Evolutionary conservation across 129 eudicot species (phyloP).

Genomic region (Ambrosia artemisiifolia): DNA sequence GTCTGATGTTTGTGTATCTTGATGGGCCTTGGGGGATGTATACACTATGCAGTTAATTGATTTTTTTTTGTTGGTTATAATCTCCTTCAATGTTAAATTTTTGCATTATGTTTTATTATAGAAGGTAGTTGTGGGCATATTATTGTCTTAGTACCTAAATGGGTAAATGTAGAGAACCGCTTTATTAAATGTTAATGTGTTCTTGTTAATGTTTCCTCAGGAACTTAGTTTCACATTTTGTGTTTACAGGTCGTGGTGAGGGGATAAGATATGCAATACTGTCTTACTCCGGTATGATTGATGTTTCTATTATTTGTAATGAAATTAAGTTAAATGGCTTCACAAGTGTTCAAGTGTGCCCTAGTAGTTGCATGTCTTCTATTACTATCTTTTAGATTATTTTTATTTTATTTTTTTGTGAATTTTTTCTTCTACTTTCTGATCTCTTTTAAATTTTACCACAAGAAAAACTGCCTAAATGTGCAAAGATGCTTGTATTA

Average conservation of each 20-base stretch:
- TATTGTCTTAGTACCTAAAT: conserved; percentile 8
- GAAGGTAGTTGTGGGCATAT: conserved; percentile 16
- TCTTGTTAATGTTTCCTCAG: conserved; percentile 4
- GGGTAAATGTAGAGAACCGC: neutral
- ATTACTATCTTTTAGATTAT: neutral
- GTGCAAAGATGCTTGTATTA: conserved; percentile 14
- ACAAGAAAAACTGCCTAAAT: neutral
- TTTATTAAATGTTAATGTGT: neutral
- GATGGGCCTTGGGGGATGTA: conserved; percentile 10
- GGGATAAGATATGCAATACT: conserved; percentile 10
- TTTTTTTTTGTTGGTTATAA: neutral
- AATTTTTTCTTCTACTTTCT: conserved; percentile 1
- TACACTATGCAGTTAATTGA: neutral
- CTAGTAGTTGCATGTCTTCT: neutral
- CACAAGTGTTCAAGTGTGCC: neutral
- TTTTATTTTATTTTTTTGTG: neutral
- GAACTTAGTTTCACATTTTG: conserved; percentile 1
- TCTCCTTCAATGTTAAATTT: neutral
- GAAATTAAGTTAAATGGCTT: conserved; percentile 8
- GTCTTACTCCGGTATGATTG: neutral
- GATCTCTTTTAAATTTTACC: neutral
- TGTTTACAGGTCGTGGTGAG: conserved; percentile 7
- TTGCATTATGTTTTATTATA: neutral
- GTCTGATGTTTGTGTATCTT: neutral
- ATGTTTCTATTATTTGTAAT: conserved; percentile 1